Conservation (phyloP, 2,329 filamentous ascomycete genomes). For the Hypoxylon sp. region DNA sequence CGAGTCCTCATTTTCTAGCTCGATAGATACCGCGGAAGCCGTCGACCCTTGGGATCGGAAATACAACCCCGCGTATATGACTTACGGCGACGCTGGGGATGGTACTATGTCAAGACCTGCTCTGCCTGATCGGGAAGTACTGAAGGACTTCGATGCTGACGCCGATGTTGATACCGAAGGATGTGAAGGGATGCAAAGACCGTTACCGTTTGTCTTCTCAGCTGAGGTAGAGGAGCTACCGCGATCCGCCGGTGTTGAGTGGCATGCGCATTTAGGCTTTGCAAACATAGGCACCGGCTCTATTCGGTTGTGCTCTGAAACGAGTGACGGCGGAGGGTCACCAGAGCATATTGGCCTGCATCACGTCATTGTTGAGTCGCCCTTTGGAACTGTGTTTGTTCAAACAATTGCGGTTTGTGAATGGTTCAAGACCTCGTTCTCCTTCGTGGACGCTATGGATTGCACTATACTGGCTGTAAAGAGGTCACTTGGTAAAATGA, state of each 20-base stretch:
- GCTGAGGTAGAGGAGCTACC: conserved; percentile 85
- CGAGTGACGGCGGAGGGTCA: background rate
- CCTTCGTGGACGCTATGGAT: conserved; percentile 18
- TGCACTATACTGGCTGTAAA: conserved; percentile 25
- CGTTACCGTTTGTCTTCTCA: conserved; percentile 77
- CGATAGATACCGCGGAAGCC: conserved; percentile 65
- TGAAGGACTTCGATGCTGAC: conserved; percentile 58
- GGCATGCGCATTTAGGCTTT: conserved; percentile 80
- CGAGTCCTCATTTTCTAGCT: conserved; percentile 51
- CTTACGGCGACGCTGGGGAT: conserved; percentile 54
- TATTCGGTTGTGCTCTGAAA: conserved; percentile 41
- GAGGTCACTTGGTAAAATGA: conserved; percentile 28
- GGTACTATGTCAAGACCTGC: conserved; percentile 50
- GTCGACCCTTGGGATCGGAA: conserved; percentile 79
- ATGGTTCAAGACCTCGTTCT: background rate
- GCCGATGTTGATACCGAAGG: conserved; percentile 50
- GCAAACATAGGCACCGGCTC: conserved; percentile 53
- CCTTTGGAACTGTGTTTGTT: conserved; percentile 45
- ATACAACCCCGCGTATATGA: conserved; percentile 68
- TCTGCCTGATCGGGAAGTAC: conserved; percentile 68
- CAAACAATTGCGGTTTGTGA: conserved; percentile 44
- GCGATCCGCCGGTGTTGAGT: conserved; percentile 82
- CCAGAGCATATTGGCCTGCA: conserved; percentile 41
- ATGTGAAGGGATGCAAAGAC: conserved; percentile 50
- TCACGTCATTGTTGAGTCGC: conserved; percentile 47